phyloP scores from a whole-genome alignment of 495 filamentous ascomycete species.

The Penicillium riverlandense region DNA sequence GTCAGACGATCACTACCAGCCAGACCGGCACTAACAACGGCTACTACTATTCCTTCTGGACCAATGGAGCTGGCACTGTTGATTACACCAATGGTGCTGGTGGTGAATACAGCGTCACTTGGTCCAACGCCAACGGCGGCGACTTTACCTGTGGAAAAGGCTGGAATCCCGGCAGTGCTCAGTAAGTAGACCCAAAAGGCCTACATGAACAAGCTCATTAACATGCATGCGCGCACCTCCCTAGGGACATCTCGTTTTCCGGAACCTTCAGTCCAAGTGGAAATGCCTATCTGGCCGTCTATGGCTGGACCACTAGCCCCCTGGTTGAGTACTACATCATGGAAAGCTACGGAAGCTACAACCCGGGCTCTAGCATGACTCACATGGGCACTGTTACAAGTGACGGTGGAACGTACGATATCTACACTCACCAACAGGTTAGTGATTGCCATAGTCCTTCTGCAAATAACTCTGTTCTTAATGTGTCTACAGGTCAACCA shows the following conservation, averaged over 20 bases:
- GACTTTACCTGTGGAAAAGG: slow-evolving; percentile 61
- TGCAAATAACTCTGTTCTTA: too few species aligned
- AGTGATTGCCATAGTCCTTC: too few species aligned
- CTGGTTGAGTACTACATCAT: slow-evolving; percentile 61
- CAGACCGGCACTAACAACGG: slow-evolving; percentile 48
- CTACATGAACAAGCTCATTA: neutral
- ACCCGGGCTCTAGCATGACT: slow-evolving; percentile 38
- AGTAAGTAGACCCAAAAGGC: slow-evolving; percentile 14
- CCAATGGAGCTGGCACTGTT: slow-evolving; percentile 44
- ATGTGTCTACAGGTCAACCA: slow-evolving; percentile 34
- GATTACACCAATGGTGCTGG: slow-evolving; percentile 50
- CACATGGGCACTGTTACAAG: slow-evolving; percentile 47
- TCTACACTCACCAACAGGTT: slow-evolving; percentile 47
- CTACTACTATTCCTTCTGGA: slow-evolving; percentile 60
- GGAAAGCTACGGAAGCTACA: slow-evolving; percentile 49
- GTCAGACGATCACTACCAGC: slow-evolving; percentile 27
- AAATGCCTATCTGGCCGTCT: slow-evolving; percentile 54
- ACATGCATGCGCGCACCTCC: neutral
- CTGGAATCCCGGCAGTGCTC: slow-evolving; percentile 46
- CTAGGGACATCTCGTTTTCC: slow-evolving; percentile 46
- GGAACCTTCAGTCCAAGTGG: slow-evolving; percentile 50
- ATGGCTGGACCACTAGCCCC: slow-evolving; percentile 56
- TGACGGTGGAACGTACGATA: slow-evolving; percentile 59
- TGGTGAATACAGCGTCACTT: slow-evolving; percentile 50
- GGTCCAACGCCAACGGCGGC: slow-evolving; percentile 36